phyloP scores from a whole-genome alignment of 192 early-diverging fungal genomes.

The Entomortierella chlamydospora region DNA sequence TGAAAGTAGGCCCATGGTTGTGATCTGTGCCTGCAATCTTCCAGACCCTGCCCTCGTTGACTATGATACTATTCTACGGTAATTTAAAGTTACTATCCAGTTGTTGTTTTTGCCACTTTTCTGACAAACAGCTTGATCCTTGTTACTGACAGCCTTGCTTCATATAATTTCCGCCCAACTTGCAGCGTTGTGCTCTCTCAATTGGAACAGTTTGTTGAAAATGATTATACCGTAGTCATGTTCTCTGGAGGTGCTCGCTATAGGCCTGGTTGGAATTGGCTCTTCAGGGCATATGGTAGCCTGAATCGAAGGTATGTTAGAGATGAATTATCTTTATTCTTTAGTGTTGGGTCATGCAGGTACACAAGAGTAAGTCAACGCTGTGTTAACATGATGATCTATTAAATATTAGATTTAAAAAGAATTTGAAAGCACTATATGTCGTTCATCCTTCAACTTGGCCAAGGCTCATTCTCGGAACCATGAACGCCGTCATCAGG shows the following conservation, averaged over 20 bases:
- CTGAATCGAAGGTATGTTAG: slow-evolving; percentile 77
- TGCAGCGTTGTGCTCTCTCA: slow-evolving; percentile 63
- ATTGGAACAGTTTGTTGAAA: slow-evolving; percentile 88
- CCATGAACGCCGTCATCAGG: slow-evolving; percentile 90
- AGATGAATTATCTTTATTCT: no score
- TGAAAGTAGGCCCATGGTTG: slow-evolving; percentile 85
- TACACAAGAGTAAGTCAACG: no score
- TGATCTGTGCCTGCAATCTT: slow-evolving; percentile 85
- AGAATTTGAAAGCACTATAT: slow-evolving; percentile 93
- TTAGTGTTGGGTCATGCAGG: no score
- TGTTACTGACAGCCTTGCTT: slow-evolving; percentile 24
- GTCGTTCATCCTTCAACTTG: slow-evolving; percentile 92
- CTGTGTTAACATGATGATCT: no score
- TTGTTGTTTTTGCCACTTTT: not conserved
- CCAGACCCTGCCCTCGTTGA: slow-evolving; percentile 86
- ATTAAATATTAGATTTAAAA: slow-evolving; percentile 66
- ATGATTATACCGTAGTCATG: slow-evolving; percentile 90
- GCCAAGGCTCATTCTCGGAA: slow-evolving; percentile 85
- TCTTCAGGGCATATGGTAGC: slow-evolving; percentile 86
- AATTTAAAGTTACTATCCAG: slow-evolving; percentile 4
- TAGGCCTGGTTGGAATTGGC: slow-evolving; percentile 86
- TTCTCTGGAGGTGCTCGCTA: slow-evolving; percentile 83
- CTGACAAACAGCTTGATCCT: not conserved
- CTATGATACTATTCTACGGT: slow-evolving; percentile 89
- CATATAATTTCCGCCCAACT: no score